These are phyloP conservation scores for Phytophthora fragariaefolia DNA, from an alignment of 352 stramenopile genomes.

Conservation along the genomic window DNA sequence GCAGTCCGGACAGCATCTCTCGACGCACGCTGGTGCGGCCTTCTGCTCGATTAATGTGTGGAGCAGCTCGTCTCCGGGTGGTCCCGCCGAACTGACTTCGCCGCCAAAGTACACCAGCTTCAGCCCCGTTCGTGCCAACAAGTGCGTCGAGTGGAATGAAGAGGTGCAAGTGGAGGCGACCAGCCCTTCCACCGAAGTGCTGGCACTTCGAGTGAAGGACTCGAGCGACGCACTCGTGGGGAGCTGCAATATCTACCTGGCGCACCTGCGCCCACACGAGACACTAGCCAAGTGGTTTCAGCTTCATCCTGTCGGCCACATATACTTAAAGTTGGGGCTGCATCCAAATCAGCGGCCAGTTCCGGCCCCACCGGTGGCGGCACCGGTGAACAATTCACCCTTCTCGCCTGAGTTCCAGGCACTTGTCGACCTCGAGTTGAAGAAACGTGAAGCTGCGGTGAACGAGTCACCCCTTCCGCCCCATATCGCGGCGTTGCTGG, in stretches of 20 bases:
- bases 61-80: slow-evolving; percentile 12
- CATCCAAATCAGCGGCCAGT: slow-evolving; percentile 12
- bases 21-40: slow-evolving; percentile 3
- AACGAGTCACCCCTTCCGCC: slow-evolving; percentile 13
- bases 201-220: slow-evolving; percentile 33
- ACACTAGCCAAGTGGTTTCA: slow-evolving; percentile 54
- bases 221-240: slow-evolving; percentile 33
- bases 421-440: slow-evolving; percentile 18
- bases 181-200: slow-evolving; percentile 12
- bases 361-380: background rate
- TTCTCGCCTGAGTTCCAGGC: slow-evolving; percentile 17
- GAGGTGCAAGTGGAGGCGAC: slow-evolving; percentile 19
- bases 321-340: slow-evolving; percentile 45
- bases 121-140: background rate
- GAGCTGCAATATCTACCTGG: slow-evolving; percentile 53
- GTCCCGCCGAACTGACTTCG: background rate
- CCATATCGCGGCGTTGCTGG: slow-evolving; percentile 18
- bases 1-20: slow-evolving; percentile 20
- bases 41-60: slow-evolving; percentile 32
- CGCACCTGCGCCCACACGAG: slow-evolving; percentile 38
- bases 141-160: slow-evolving; percentile 34
- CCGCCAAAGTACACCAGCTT: slow-evolving; percentile 30
- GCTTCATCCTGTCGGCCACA: slow-evolving; percentile 43
- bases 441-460: slow-evolving; percentile 11
- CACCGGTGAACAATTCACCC: slow-evolving; percentile 4